phyloP scores from a whole-genome alignment of 164 flowering plant species.

The Vitis amurensis region DNA sequence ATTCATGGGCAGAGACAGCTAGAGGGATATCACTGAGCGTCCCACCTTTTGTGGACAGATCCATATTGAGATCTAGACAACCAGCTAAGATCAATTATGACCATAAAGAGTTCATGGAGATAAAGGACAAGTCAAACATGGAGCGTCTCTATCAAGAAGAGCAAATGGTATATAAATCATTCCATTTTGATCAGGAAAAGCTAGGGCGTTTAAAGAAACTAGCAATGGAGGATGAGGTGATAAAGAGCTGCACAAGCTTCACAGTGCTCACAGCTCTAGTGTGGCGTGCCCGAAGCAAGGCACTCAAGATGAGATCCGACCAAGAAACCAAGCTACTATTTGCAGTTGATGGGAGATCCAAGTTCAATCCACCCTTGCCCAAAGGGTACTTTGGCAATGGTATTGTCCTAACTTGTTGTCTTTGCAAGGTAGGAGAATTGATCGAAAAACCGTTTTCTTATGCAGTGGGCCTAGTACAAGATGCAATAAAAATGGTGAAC shows the following conservation, averaged over 20 bases:
- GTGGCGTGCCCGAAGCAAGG: constrained; percentile 24
- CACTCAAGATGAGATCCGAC: constrained; percentile 17
- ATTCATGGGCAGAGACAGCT: constrained; percentile 34
- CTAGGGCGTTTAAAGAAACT: constrained; percentile 6
- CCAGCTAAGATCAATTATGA: constrained; percentile 8
- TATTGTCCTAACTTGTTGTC: constrained; percentile 2
- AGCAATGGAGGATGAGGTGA: constrained; percentile 15
- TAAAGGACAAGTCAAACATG: constrained; percentile 12
- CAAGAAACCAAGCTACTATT: constrained; percentile 25
- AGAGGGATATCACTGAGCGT: constrained; percentile 16
- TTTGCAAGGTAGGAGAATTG: constrained; percentile 22
- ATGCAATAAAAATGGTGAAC: constrained; percentile 16
- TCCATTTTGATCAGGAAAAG: constrained; percentile 11
- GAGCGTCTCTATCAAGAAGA: constrained; percentile 8
- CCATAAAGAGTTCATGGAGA: constrained; percentile 12
- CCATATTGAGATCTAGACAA: constrained; percentile 13
- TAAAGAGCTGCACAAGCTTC: constrained; percentile 21
- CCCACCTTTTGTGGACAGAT: constrained; percentile 22
- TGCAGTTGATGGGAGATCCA: constrained; percentile 19
- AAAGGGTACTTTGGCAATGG: constrained; percentile 30
- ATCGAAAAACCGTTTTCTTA: constrained; percentile 17
- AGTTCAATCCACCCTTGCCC: constrained; percentile 21
- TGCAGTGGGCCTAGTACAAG: constrained; percentile 15
- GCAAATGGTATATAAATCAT: constrained; percentile 5
- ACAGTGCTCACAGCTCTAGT: constrained; percentile 10